phyloP scores from a whole-genome alignment of 208 protist genomes.

The Balamuthia mandrillaris region DNA sequence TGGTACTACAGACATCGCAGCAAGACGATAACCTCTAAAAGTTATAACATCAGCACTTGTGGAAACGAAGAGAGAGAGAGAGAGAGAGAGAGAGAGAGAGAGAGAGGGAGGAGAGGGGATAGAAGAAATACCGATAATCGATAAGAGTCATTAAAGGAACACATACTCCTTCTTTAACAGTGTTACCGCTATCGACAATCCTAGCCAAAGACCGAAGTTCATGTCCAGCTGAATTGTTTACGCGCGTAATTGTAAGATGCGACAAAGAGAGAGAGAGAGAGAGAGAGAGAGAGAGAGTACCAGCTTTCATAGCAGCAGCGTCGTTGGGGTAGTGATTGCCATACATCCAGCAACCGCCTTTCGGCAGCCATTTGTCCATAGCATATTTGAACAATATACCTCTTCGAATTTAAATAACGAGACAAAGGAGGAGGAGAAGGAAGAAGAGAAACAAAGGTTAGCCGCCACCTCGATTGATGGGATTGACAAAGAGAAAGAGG shows the following conservation, averaged over 20 bases:
- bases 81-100: too few species aligned
- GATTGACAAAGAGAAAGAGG: not conserved
- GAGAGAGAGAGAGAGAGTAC: not conserved
- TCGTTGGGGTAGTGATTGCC: not conserved
- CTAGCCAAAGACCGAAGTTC: not conserved
- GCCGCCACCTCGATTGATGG: not conserved
- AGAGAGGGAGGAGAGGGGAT: too few species aligned
- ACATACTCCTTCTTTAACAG: not conserved
- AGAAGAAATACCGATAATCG: too few species aligned
- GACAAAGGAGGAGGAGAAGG: not conserved
- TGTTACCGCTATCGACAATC: not conserved
- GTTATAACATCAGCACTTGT: not conserved
- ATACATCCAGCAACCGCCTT: not conserved
- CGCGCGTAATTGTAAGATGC: not conserved
- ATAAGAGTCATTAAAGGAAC: not conserved
- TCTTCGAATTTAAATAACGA: not conserved
- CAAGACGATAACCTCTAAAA: not conserved
- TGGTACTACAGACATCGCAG: not conserved
- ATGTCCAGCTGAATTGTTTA: constrained; percentile 1
- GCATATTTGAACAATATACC: not conserved
- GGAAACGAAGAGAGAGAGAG: not conserved
- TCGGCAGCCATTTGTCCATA: not conserved
- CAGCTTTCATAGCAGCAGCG: not conserved
- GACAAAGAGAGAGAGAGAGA: not conserved
- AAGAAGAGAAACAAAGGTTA: not conserved